A percentile compares a stretch with the other conserved stretches of the same genome.
Conservation (phyloP, 257 asterid species). For the Datura wrightii region DNA sequence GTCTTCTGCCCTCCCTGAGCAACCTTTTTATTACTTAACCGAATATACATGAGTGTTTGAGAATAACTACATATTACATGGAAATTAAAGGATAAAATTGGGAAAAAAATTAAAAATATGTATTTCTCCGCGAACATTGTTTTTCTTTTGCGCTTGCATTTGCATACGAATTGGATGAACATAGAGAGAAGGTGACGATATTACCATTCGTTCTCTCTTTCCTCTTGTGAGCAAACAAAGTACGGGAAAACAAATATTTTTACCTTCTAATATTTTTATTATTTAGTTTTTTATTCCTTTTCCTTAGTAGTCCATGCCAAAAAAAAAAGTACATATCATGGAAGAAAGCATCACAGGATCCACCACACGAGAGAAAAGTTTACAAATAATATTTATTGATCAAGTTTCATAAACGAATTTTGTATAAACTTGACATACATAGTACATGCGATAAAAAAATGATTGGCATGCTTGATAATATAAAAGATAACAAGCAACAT, state of each 20-base stretch:
- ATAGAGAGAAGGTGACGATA: background rate
- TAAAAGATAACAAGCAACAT: no score
- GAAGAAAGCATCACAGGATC: background rate
- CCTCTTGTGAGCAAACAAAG: background rate
- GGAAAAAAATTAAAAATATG: no score
- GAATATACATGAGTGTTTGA: no score
- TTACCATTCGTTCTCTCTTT: background rate
- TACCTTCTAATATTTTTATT: background rate
- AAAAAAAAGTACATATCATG: background rate
- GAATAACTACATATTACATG: background rate
- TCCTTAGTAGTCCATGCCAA: background rate
- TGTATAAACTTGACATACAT: background rate
- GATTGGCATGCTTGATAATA: background rate
- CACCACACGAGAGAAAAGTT: background rate
- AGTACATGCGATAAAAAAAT: background rate
- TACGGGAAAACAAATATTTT: background rate
- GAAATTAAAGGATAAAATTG: background rate
- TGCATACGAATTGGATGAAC: background rate
- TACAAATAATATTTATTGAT: background rate
- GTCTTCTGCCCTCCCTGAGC: no score
- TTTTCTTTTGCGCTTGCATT: background rate
- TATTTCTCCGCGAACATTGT: background rate
- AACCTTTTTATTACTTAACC: no score
- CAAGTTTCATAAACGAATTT: background rate
- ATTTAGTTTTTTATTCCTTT: background rate